phyloP scores from a whole-genome alignment of 768 basidiomycete genomes.

The Xanthoconium stramineum region DNA sequence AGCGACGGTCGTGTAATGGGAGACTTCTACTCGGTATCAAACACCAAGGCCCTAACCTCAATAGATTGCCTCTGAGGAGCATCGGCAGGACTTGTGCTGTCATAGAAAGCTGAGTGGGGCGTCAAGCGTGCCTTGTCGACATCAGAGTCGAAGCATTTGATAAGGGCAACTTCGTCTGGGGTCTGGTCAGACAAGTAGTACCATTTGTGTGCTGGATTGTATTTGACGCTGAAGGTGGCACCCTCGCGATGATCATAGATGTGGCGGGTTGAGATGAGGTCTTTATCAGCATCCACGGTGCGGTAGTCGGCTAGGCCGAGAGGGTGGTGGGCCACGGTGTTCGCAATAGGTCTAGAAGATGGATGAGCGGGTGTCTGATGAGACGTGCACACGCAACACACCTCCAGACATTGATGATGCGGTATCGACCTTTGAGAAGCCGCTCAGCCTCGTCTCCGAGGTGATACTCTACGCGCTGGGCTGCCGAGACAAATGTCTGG shows the following conservation, averaged over 20 bases:
- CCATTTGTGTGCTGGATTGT: slow-evolving; percentile 38
- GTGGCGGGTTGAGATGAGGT: slow-evolving; percentile 37
- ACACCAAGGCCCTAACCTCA: slow-evolving; percentile 43
- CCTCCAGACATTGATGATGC: slow-evolving; percentile 49
- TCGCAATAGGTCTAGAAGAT: slow-evolving; percentile 31
- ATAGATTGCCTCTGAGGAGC: slow-evolving; percentile 42
- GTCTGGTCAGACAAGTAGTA: slow-evolving; percentile 33
- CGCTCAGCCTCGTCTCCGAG: slow-evolving; percentile 40
- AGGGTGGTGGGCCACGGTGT: slow-evolving; percentile 39
- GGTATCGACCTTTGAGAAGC: slow-evolving; percentile 38
- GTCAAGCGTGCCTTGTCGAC: slow-evolving; percentile 38
- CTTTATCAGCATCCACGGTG: slow-evolving; percentile 31
- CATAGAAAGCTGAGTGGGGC: slow-evolving; percentile 42
- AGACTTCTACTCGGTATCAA: slow-evolving; percentile 33
- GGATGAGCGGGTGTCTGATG: neutral
- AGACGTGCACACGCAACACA: neutral
- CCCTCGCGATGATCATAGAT: slow-evolving; percentile 36
- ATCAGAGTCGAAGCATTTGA: slow-evolving; percentile 47
- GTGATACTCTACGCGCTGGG: slow-evolving; percentile 37
- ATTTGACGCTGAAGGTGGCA: slow-evolving; percentile 33
- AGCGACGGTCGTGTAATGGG: neutral
- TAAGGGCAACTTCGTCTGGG: slow-evolving; percentile 40
- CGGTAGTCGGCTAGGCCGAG: slow-evolving; percentile 43
- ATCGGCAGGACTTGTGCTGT: slow-evolving; percentile 32
- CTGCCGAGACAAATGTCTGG: slow-evolving; percentile 38